Evolutionary conservation across 345 rosid species (phyloP).

Genomic region (Clarkia xantiana): DNA sequence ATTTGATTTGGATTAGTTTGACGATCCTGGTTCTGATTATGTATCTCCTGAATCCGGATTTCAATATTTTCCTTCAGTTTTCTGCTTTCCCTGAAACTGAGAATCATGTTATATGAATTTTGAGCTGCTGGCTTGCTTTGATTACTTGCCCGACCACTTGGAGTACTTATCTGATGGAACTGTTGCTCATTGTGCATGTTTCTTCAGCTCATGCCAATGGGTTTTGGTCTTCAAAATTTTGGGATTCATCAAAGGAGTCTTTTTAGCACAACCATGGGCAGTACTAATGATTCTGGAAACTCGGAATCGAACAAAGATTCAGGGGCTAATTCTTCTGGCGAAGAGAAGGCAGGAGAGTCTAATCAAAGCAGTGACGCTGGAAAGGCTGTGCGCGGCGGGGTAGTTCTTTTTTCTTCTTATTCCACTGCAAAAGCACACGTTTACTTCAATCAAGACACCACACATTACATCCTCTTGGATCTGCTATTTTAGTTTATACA

Average conservation of each 20-base stretch:
- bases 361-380: slow-evolving; percentile 36
- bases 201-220: slow-evolving; percentile 23
- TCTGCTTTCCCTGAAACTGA: no score
- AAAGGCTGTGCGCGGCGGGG: slow-evolving; percentile 92
- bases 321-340: slow-evolving; percentile 24
- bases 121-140: neutral
- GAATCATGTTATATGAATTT: neutral
- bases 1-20: neutral
- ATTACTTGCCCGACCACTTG: neutral
- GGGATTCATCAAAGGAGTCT: slow-evolving; percentile 22
- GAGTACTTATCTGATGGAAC: neutral
- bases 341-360: slow-evolving; percentile 43
- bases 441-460: neutral
- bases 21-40: no score
- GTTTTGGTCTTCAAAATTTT: slow-evolving; percentile 16
- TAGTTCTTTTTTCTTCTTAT: slow-evolving; percentile 6
- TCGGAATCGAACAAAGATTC: slow-evolving; percentile 10
- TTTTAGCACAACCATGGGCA: slow-evolving; percentile 15
- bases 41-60: no score
- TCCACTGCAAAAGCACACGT: neutral
- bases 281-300: slow-evolving; percentile 12
- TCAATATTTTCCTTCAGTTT: no score
- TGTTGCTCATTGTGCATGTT: neutral
- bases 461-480: neutral
- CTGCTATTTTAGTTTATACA: neutral